phyloP scores from a whole-genome alignment of 108 stramenopile species.

The Nitzschia sp. region DNA sequence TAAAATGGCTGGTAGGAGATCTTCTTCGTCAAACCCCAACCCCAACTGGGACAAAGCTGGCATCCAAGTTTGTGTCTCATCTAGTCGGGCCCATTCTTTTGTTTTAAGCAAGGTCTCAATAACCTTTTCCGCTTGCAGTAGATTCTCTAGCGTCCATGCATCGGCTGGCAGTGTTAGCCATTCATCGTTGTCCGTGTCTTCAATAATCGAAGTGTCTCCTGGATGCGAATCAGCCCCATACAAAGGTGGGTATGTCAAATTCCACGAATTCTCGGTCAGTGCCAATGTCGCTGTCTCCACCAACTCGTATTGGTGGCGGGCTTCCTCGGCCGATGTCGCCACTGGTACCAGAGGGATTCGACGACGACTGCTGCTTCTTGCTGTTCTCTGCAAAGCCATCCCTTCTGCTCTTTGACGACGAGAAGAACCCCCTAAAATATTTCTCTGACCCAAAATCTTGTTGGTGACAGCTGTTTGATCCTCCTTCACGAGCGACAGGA shows the following conservation, averaged over 20 bases:
- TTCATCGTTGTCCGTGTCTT: conserved; percentile 77
- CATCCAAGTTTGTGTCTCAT: conserved; percentile 20
- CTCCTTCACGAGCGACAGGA: conserved; percentile 35
- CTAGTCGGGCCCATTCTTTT: conserved; percentile 49
- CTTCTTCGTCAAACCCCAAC: conserved; percentile 18
- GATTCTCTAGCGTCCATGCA: conserved; percentile 49
- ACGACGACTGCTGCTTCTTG: neutral
- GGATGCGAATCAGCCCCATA: conserved; percentile 48
- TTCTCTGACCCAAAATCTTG: conserved; percentile 2
- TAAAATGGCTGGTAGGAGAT: conserved; percentile 19
- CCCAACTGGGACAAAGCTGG: conserved; percentile 48
- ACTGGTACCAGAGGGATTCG: conserved; percentile 19
- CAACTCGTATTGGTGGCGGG: conserved; percentile 53
- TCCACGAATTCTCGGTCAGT: conserved; percentile 11
- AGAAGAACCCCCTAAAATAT: conserved; percentile 11
- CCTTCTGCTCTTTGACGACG: conserved; percentile 12
- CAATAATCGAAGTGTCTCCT: conserved; percentile 32
- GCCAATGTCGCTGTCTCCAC: conserved; percentile 51
- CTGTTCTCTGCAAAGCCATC: neutral
- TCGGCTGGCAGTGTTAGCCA: conserved; percentile 59
- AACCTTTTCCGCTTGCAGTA: conserved; percentile 77
- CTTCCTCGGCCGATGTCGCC: conserved; percentile 55
- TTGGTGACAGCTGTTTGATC: neutral
- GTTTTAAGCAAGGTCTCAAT: conserved; percentile 49
- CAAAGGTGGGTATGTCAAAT: conserved; percentile 54